phyloP scores from a whole-genome alignment of 108 stramenopile genomes.

The Nannochloropsis granulata region DNA sequence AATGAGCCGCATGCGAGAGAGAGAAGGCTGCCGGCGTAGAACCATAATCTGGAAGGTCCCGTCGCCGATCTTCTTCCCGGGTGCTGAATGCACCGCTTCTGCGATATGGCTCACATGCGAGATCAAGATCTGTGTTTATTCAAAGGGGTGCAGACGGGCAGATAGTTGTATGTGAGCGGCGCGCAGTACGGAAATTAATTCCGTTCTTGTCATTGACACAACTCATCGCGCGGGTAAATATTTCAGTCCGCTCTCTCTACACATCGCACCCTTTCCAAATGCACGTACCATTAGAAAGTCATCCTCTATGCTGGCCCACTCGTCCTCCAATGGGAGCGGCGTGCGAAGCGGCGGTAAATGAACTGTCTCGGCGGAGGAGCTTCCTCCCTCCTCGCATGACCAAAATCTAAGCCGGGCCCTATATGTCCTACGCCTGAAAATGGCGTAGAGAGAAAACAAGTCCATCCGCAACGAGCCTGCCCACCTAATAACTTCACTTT shows the following conservation, averaged over 20 bases:
- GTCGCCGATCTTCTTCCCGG: not conserved
- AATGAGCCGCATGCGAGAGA: not conserved
- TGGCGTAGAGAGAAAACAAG: not conserved
- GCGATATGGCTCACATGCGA: not conserved
- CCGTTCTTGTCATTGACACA: not conserved
- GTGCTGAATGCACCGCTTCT: not conserved
- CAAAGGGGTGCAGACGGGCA: not conserved
- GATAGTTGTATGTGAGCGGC: not conserved
- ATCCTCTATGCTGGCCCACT: not conserved
- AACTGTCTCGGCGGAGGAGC: not conserved
- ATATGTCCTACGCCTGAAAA: not conserved
- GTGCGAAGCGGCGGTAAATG: not conserved
- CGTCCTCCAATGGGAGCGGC: not conserved
- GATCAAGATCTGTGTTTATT: not conserved
- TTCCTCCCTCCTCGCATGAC: not conserved
- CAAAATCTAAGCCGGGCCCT: not conserved
- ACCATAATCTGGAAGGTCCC: not conserved
- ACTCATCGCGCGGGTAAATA: not conserved
- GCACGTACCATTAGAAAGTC: not conserved
- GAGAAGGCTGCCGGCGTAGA: not conserved
- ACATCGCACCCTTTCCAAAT: not conserved
- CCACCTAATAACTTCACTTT: not conserved
- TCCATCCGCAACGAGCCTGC: not conserved
- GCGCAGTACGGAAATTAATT: too few species aligned
- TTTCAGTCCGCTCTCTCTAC: not conserved